These are phyloP conservation scores for Colletotrichum graminicola DNA, from an alignment of 2,329 filamentous ascomycete species.

Conservation along the genomic window DNA sequence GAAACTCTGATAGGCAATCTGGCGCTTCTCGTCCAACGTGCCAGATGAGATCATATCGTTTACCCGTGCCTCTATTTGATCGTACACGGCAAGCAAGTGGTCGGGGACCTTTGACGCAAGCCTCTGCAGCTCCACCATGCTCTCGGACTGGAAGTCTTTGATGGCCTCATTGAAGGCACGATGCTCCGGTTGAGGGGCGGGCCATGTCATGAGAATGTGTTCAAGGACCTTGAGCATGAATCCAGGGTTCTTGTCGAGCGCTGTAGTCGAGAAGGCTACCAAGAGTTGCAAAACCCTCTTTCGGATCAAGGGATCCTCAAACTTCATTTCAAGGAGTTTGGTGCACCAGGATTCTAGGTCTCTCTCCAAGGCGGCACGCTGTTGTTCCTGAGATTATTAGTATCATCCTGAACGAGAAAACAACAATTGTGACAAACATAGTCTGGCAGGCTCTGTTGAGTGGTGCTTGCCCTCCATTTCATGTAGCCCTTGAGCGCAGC, in stretches of 20 bases:
- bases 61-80: conserved; percentile 85
- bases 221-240: conserved; percentile 93
- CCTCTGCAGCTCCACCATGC: conserved; percentile 88
- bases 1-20: conserved; percentile 89
- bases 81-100: conserved; percentile 88
- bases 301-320: conserved; percentile 86
- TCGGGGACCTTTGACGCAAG: conserved; percentile 92
- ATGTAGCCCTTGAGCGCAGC: conserved; percentile 89
- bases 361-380: conserved; percentile 69
- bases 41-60: conserved; percentile 82
- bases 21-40: conserved; percentile 82
- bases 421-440: conserved; percentile 22
- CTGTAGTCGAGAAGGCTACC: conserved; percentile 86
- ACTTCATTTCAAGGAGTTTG: conserved; percentile 75
- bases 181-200: conserved; percentile 78
- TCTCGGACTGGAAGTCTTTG: conserved; percentile 86
- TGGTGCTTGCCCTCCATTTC: conserved; percentile 71
- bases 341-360: conserved; percentile 80
- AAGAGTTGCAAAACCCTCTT: conserved; percentile 85
- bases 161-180: conserved; percentile 87
- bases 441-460: conserved; percentile 42
- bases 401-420: background rate
- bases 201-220: conserved; percentile 87
- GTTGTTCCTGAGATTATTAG: conserved; percentile 55
- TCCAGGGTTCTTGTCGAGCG: conserved; percentile 79